phyloP scores from a whole-genome alignment of 2,329 filamentous ascomycete genomes.

The Clonostachys rhizophaga region DNA sequence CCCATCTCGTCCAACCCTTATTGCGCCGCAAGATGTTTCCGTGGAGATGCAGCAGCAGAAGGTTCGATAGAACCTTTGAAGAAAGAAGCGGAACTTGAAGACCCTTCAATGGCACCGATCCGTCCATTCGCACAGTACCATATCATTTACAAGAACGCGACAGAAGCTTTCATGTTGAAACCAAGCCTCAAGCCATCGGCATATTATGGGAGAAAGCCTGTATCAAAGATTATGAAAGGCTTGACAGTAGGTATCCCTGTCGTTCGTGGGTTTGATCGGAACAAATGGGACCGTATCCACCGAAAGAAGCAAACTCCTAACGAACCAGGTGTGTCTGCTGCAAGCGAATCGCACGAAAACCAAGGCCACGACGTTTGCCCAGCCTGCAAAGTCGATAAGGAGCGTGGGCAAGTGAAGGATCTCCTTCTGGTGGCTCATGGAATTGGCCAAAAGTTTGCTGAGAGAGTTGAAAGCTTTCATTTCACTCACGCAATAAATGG shows the following conservation, averaged over 20 bases:
- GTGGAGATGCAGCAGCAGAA: constrained; percentile 53
- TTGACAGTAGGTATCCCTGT: constrained; percentile 79
- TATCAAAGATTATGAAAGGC: constrained; percentile 81
- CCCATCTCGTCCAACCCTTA: constrained; percentile 48
- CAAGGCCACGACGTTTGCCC: constrained; percentile 32
- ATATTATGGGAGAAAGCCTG: constrained; percentile 76
- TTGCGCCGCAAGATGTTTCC: constrained; percentile 56
- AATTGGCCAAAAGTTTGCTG: constrained; percentile 93
- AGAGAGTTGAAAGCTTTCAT: constrained; percentile 92
- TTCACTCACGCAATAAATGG: constrained; percentile 95
- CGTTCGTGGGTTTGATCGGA: constrained; percentile 81
- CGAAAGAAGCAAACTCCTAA: constrained; percentile 30
- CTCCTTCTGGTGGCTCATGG: constrained; percentile 89
- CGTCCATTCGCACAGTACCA: constrained; percentile 69
- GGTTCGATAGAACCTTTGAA: constrained; percentile 33
- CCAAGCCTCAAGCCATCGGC: constrained; percentile 80
- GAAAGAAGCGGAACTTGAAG: constrained; percentile 18
- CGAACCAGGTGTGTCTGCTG: constrained; percentile 14
- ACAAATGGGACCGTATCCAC: constrained; percentile 71
- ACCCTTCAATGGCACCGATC: constrained; percentile 31
- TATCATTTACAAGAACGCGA: constrained; percentile 79
- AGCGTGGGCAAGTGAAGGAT: constrained; percentile 72
- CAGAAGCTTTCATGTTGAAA: constrained; percentile 78
- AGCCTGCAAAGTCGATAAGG: constrained; percentile 60
- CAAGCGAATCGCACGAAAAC: constrained; percentile 19